These are phyloP conservation scores for Spizellomyces sp. DNA, from an alignment of 192 early-diverging fungal species.

Conservation along the genomic window DNA sequence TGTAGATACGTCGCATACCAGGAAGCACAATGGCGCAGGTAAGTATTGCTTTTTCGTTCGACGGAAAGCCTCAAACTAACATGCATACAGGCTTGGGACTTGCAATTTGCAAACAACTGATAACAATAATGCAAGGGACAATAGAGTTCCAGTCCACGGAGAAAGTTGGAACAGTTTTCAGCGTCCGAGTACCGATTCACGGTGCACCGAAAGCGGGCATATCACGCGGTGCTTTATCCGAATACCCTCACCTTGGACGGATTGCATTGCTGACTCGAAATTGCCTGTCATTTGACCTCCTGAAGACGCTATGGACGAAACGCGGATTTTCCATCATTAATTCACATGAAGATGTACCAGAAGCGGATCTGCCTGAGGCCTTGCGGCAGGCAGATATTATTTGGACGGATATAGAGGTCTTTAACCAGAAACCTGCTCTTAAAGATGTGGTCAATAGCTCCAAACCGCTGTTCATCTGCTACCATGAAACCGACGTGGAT, in stretches of 20 bases:
- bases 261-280: too few relatives aligned
- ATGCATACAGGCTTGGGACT: constrained; percentile 3
- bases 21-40: not conserved
- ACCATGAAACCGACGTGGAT: not conserved
- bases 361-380: too few relatives aligned
- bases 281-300: not conserved
- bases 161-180: not conserved
- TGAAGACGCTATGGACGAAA: not conserved
- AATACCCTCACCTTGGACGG: not conserved
- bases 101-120: constrained; percentile 13
- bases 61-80: too few relatives aligned
- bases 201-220: not conserved
- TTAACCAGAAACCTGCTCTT: not conserved
- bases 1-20: constrained; percentile 2
- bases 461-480: not conserved
- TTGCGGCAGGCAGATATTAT: too few relatives aligned
- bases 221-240: not conserved
- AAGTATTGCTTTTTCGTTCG: too few relatives aligned
- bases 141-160: constrained; percentile 4
- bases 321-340: not conserved
- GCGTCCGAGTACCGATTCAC: constrained; percentile 5
- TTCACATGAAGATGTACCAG: too few relatives aligned
- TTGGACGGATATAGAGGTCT: not conserved
- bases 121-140: not conserved
- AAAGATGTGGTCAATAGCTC: not conserved